Evolutionary conservation across 176 grass and related monocot genomes (phyloP).

Genomic region (Carex kokanica): DNA sequence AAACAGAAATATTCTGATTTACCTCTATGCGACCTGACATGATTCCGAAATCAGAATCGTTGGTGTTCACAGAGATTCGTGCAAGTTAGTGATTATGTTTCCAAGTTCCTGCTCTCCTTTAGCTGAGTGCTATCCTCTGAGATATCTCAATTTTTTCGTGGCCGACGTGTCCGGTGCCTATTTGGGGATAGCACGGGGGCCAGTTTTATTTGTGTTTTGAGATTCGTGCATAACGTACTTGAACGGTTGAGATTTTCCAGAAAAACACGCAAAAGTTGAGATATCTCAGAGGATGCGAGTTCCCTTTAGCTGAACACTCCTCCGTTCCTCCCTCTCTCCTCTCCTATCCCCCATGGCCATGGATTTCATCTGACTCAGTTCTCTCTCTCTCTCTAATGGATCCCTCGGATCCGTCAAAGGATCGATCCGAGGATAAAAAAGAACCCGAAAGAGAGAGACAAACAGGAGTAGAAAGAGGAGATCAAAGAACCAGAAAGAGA

Average conservation of each 20-base stretch:
- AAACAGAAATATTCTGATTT: no score
- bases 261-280: no score
- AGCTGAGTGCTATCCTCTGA: no score
- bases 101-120: neutral
- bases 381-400: neutral
- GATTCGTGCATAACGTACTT: no score
- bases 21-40: neutral
- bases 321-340: neutral
- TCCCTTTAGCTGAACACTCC: neutral
- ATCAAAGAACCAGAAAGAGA: neutral
- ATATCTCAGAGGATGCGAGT: no score
- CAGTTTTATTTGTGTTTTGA: no score
- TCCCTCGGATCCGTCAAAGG: slow-evolving; percentile 22
- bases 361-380: slow-evolving; percentile 4
- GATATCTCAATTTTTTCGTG: no score
- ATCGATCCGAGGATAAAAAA: neutral
- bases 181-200: no score
- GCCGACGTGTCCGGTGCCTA: no score
- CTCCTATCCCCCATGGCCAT: neutral
- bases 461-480: neutral
- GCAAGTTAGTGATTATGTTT: neutral
- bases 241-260: no score
- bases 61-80: neutral
- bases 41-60: neutral
- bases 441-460: neutral